Conservation (phyloP, 2,329 filamentous ascomycete species). For the Blumeria graminis region DNA sequence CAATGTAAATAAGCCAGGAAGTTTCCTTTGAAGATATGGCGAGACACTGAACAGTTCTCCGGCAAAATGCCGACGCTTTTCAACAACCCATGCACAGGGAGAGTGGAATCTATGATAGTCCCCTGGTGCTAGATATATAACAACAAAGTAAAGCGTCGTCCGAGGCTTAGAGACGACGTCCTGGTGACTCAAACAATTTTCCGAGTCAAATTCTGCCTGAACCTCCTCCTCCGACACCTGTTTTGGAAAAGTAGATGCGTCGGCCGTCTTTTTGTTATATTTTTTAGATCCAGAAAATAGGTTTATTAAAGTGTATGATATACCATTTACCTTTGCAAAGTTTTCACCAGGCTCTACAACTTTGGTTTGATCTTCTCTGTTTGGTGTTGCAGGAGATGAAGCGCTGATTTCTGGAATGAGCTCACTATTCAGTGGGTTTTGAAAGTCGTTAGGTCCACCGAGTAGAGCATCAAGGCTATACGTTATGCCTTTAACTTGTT, state of each 20-base stretch:
- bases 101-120: conserved; percentile 99
- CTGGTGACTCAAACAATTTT: conserved; percentile 26
- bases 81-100: conserved; percentile 82
- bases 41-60: conserved; percentile 90
- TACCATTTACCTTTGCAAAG: conserved; percentile 83
- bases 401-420: conserved; percentile 14
- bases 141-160: conserved; percentile 71
- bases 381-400: conserved; percentile 23
- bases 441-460: conserved; percentile 25
- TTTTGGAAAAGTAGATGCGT: conserved; percentile 47
- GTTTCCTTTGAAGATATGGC: conserved; percentile 75
- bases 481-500: conserved; percentile 97
- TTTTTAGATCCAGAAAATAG: conserved; percentile 50
- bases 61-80: conserved; percentile 86
- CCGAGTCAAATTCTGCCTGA: conserved; percentile 47
- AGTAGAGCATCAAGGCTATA: conserved; percentile 87
- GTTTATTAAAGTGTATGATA: conserved; percentile 76
- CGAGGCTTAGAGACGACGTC: conserved; percentile 45
- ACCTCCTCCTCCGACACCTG: conserved; percentile 62
- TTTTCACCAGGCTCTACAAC: conserved; percentile 64
- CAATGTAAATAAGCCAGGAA: conserved; percentile 84
- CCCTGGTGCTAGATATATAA: conserved; percentile 87
- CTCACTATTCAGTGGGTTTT: conserved; percentile 6
- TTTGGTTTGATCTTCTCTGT: conserved; percentile 7
- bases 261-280: conserved; percentile 25